Percentiles rank a stretch among this genome's conserved stretches.
Conservation (phyloP, 495 filamentous ascomycete species). For the Cercophora sp. region DNA sequence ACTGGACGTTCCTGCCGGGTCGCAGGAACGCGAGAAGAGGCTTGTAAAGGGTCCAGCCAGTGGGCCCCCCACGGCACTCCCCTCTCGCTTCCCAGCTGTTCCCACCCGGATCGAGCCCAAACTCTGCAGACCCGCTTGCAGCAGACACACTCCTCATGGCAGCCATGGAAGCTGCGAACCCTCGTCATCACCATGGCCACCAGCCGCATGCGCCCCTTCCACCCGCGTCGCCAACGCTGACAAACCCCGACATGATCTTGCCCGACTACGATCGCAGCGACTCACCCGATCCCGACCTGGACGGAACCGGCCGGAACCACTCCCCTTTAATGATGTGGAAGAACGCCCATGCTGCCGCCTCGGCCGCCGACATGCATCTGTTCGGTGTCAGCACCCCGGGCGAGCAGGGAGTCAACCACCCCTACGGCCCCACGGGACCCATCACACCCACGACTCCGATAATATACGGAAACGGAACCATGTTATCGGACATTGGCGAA, state of each 20-base stretch:
- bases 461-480: conserved; percentile 58
- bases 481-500: conserved; percentile 72
- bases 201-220: conserved; percentile 30
- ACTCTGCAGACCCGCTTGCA: conserved; percentile 4
- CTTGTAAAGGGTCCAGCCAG: neutral
- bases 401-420: conserved; percentile 19
- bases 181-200: conserved; percentile 26
- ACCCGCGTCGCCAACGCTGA: conserved; percentile 76
- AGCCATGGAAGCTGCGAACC: conserved; percentile 32
- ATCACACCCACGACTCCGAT: conserved; percentile 54
- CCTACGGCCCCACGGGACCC: conserved; percentile 45
- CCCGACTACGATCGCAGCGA: conserved; percentile 58
- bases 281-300: conserved; percentile 39
- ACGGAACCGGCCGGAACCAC: conserved; percentile 24
- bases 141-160: conserved; percentile 21
- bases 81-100: neutral
- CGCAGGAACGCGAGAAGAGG: neutral
- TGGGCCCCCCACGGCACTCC: neutral
- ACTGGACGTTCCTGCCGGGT: conserved; percentile 2
- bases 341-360: conserved; percentile 30
- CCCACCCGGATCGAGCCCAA: conserved; percentile 6
- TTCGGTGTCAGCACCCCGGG: conserved; percentile 25
- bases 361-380: conserved; percentile 32
- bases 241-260: conserved; percentile 93
- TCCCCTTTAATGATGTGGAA: conserved; percentile 45